These are phyloP conservation scores for Suillus luteus DNA, from an alignment of 768 basidiomycete genomes.

Conservation along the genomic window DNA sequence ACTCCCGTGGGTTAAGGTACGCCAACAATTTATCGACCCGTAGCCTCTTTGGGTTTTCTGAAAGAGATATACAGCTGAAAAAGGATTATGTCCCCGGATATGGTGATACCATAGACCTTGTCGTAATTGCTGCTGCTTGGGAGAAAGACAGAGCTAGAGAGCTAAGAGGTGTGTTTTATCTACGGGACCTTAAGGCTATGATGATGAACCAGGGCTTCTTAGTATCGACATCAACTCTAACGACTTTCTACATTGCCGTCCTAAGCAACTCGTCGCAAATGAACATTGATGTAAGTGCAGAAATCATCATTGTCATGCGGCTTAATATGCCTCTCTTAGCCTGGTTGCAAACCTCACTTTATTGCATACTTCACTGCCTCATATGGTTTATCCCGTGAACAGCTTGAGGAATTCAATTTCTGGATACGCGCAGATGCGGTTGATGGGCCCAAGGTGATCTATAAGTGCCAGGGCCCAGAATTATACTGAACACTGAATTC, in stretches of 20 bases:
- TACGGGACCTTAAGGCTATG: constrained; percentile 9
- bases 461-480: not conserved
- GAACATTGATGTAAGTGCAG: constrained; percentile 39
- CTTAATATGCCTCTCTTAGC: constrained; percentile 33
- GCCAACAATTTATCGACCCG: constrained; percentile 18
- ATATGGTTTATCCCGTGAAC: constrained; percentile 68
- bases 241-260: constrained; percentile 80
- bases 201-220: not conserved
- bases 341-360: constrained; percentile 55
- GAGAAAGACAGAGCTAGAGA: constrained; percentile 77
- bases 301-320: not conserved
- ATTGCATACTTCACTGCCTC: constrained; percentile 74
- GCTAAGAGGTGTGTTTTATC: constrained; percentile 57
- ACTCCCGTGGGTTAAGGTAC: constrained; percentile 80
- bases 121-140: constrained; percentile 77
- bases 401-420: constrained; percentile 76
- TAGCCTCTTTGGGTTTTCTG: constrained; percentile 1
- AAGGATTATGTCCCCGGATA: constrained; percentile 86
- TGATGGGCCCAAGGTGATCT: constrained; percentile 14
- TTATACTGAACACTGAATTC: constrained; percentile 2
- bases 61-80: constrained; percentile 50
- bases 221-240: constrained; percentile 74
- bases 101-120: constrained; percentile 81
- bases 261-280: constrained; percentile 51
- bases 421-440: constrained; percentile 42